Evolutionary conservation across 116 monocot genomes (phyloP), one percentile per base, ranked within the genome.

Genomic region (Cymodocea nodosa): DNA sequence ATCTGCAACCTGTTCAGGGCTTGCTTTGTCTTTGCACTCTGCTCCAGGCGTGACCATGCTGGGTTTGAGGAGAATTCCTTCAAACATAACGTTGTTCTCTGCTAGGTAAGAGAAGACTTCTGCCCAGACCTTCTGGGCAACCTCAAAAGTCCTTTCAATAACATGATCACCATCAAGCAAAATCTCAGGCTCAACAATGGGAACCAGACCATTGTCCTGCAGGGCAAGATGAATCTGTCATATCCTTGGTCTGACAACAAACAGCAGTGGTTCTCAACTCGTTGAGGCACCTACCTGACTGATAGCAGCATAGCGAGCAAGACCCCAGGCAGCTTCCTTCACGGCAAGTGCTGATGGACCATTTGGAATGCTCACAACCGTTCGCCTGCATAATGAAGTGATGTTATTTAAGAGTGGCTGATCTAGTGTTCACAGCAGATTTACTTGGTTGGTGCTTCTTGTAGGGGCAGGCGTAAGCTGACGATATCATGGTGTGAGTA

Each of bases 31-130:
- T 75, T 93, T 85, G 77, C 81, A 79, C 50, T 93, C 93, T 56
- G 93, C 88, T 56, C 93, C 93, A 49, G 93, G 93, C 48, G 93
- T 93, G 17, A 93, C 89, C 93, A 93, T 93, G 68, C 89, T 93
- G 15, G 93, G 93, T 61, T 93, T 93, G 55, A 93, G 79, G 22
- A 93, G 77, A 66, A 85, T 88, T 14, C 93, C 93, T 68, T 93
- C 93, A 71, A 85, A 81, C 70, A 92, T 44, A 44, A 85, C 82
- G 16, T 79, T 79, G 82, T 85, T 85, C 79, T 82, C 74, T 9
- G 85, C 79, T 5, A 85, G 23, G 64, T 85, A 82, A 76, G 68
- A 85, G 74, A 82, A 85, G 17, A 79, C 76, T 74, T 85, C 82
- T 2, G 79, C 82, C 85, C 82, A 82, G 1, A 82, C 85, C 68